phyloP scores from a whole-genome alignment of 257 asterid genomes.

The Forsythia viridissima region DNA sequence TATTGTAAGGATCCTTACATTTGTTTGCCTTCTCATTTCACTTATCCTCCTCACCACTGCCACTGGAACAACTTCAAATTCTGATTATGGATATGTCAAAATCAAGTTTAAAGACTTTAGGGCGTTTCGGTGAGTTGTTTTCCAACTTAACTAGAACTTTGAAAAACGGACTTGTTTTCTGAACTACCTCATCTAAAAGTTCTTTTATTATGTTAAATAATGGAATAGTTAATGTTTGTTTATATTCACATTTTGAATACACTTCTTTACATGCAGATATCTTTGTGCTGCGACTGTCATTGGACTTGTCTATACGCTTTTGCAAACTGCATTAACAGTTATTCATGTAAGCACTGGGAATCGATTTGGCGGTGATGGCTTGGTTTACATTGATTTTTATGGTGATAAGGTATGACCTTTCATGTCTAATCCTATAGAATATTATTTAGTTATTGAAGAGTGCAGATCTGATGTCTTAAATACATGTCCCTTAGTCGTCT shows the following conservation, averaged over 20 bases:
- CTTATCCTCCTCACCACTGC: constrained; percentile 39
- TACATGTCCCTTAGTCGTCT: too few relatives aligned
- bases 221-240: too few relatives aligned
- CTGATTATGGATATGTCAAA: background rate
- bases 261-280: constrained; percentile 22
- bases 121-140: constrained; percentile 31
- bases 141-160: background rate
- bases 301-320: constrained; percentile 34
- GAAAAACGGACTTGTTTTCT: too few relatives aligned
- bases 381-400: constrained; percentile 38
- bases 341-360: constrained; percentile 37
- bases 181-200: background rate
- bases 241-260: background rate
- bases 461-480: too few relatives aligned
- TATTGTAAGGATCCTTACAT: constrained; percentile 38
- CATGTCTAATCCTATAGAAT: too few relatives aligned
- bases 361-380: constrained; percentile 37
- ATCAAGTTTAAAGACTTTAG: constrained; percentile 27
- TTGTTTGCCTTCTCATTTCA: constrained; percentile 39
- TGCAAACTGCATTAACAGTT: constrained; percentile 32
- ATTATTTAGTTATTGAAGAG: too few relatives aligned
- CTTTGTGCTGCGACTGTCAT: constrained; percentile 33
- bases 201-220: background rate
- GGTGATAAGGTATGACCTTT: constrained; percentile 39
- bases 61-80: background rate